phyloP scores from a whole-genome alignment of 768 basidiomycete genomes.

The Trametes sanguinea region DNA sequence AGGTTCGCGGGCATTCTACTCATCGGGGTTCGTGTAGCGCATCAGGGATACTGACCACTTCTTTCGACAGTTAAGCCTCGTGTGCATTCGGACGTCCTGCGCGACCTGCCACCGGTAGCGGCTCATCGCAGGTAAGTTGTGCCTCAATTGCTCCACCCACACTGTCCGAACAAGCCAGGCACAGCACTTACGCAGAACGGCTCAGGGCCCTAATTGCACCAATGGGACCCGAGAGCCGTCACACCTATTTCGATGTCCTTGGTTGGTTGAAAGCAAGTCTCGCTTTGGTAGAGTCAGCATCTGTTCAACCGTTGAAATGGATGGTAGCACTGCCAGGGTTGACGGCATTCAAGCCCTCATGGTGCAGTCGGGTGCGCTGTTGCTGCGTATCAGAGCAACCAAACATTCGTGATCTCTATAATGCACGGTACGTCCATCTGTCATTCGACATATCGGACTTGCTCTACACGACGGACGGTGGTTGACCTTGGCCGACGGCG shows the following conservation, averaged over 20 bases:
- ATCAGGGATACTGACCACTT: not conserved
- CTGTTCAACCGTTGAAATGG: not conserved
- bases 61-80: not conserved
- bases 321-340: not conserved
- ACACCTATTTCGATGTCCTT: too few relatives aligned
- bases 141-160: not conserved
- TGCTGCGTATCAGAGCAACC: not conserved
- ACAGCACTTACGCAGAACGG: not conserved
- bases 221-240: conserved; percentile 12
- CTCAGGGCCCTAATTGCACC: conserved; percentile 7
- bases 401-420: not conserved
- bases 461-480: not conserved
- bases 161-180: conserved; percentile 6
- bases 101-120: not conserved
- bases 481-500: not conserved
- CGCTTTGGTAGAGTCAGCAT: not conserved
- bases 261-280: too few relatives aligned
- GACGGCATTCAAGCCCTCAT: not conserved
- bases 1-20: conserved; percentile 4
- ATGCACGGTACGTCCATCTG: not conserved
- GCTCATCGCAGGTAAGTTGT: conserved; percentile 9
- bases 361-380: not conserved
- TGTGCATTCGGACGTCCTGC: not conserved
- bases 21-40: conserved; percentile 3
- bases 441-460: not conserved